Conservation (phyloP, 192 early-diverging fungal genomes). For the Rhizophagus prolifer region DNA sequence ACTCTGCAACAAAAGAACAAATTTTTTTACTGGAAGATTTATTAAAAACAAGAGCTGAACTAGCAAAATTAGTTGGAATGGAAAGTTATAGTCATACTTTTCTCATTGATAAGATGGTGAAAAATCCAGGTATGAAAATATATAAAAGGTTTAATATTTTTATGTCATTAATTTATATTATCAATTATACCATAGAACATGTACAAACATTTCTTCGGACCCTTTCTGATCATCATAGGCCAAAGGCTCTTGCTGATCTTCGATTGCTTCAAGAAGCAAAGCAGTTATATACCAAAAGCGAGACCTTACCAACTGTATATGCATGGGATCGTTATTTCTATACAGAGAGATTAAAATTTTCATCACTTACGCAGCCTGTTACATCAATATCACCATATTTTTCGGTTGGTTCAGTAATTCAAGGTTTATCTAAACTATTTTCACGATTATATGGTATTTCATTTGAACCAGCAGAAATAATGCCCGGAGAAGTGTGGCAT, state of each 20-base stretch:
- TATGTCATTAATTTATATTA: background rate
- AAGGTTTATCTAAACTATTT: conserved; percentile 86
- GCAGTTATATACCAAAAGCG: conserved; percentile 24
- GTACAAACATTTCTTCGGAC: conserved; percentile 84
- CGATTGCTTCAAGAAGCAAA: conserved; percentile 48
- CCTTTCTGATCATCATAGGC: conserved; percentile 59
- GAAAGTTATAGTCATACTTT: conserved; percentile 83
- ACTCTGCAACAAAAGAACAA: conserved; percentile 64
- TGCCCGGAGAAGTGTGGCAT: conserved; percentile 90
- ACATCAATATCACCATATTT: conserved; percentile 71
- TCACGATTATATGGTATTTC: conserved; percentile 83
- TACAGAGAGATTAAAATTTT: conserved; percentile 46
- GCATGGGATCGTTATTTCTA: conserved; percentile 87
- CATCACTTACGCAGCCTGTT: conserved; percentile 40
- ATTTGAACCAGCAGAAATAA: conserved; percentile 65
- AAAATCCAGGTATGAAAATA: conserved; percentile 58
- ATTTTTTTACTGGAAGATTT: conserved; percentile 71
- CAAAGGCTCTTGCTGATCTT: conserved; percentile 54
- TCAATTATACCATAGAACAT: conserved; percentile 49
- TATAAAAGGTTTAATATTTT: background rate
- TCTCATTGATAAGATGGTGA: conserved; percentile 92
- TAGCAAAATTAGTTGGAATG: conserved; percentile 77
- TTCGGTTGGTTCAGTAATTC: conserved; percentile 84
- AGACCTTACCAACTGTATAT: conserved; percentile 39
- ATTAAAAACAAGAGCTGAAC: conserved; percentile 66